Conservation (phyloP, 805 yeast genomes). For the Suhomyces pyralidae region DNA sequence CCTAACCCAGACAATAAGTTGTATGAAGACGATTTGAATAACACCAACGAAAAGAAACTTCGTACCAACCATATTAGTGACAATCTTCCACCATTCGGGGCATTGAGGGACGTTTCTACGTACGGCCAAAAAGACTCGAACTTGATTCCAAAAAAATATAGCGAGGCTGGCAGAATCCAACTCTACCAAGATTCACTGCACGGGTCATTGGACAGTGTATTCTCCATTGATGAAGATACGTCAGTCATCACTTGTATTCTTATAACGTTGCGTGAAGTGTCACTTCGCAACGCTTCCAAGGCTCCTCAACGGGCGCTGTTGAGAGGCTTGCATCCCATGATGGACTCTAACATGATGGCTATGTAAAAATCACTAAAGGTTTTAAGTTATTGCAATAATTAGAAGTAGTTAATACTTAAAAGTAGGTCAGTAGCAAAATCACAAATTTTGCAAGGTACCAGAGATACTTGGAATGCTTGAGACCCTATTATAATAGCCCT, state of each 20-base stretch:
- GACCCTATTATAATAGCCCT: too few relatives aligned
- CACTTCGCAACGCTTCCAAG: constrained; percentile 21
- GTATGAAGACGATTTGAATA: not conserved
- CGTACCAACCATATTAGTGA: constrained; percentile 19
- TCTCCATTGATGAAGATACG: constrained; percentile 31
- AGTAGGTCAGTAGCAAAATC: too few relatives aligned
- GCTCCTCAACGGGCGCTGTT: constrained; percentile 1
- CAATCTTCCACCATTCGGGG: constrained; percentile 40
- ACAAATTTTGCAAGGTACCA: too few relatives aligned
- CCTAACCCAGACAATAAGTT: constrained; percentile 23
- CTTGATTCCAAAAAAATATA: constrained; percentile 31
- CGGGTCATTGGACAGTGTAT: constrained; percentile 20
- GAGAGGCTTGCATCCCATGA: not conserved
- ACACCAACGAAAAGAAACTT: not conserved
- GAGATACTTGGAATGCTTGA: too few relatives aligned
- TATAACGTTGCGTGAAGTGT: constrained; percentile 31
- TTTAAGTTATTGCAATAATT: not conserved
- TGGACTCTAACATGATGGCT: not conserved
- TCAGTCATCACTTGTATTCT: constrained; percentile 31
- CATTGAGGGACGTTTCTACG: constrained; percentile 25
- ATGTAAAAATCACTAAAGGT: not conserved
- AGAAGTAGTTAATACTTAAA: too few relatives aligned
- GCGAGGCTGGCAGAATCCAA: constrained; percentile 34
- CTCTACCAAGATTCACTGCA: constrained; percentile 29
- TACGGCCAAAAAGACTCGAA: constrained; percentile 13